These are phyloP conservation scores for Alisma plantagoaquatica DNA, from an alignment of 106 monocot genomes.

Conservation along the genomic window DNA sequence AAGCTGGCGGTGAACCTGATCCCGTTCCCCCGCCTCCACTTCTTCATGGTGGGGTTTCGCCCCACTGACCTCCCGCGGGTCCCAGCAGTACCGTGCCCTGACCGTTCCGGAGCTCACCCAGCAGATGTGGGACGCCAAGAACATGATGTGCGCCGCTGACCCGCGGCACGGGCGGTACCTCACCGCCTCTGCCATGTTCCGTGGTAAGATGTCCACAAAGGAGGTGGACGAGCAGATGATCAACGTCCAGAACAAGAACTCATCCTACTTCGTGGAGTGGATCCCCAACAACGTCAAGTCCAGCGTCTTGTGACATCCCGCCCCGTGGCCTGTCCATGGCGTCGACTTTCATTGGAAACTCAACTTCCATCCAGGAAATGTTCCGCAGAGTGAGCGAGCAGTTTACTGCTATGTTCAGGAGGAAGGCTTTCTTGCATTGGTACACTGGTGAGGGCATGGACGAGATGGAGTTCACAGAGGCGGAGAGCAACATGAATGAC, in stretches of 20 bases:
- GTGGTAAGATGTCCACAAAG: constrained; percentile 45
- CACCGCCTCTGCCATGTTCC: constrained; percentile 35
- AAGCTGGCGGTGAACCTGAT: no score
- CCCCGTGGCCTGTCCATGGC: no score
- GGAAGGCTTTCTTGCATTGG: constrained; percentile 37
- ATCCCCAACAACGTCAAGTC: constrained; percentile 48
- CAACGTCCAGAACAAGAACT: constrained; percentile 54
- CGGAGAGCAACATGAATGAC: constrained; percentile 41
- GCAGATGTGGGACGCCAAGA: constrained; percentile 49
- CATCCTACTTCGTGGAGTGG: constrained; percentile 47
- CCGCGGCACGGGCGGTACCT: constrained; percentile 35
- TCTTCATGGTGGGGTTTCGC: constrained; percentile 55
- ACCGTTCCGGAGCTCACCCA: constrained; percentile 40
- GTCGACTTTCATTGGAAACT: constrained; percentile 14
- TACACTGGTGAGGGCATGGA: constrained; percentile 41
- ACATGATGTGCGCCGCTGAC: constrained; percentile 46
- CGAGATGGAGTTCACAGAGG: constrained; percentile 44
- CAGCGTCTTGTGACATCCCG: constrained; percentile 33
- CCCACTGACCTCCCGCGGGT: constrained; percentile 33
- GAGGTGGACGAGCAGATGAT: constrained; percentile 50
- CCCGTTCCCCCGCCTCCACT: constrained; percentile 49
- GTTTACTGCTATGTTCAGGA: constrained; percentile 34
- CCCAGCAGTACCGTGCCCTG: constrained; percentile 39
- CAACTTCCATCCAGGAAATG: constrained; percentile 33
- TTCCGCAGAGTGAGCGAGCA: constrained; percentile 30